These are phyloP conservation scores for Syzygium malaccense DNA, from an alignment of 441 rosid species.

Conservation along the genomic window DNA sequence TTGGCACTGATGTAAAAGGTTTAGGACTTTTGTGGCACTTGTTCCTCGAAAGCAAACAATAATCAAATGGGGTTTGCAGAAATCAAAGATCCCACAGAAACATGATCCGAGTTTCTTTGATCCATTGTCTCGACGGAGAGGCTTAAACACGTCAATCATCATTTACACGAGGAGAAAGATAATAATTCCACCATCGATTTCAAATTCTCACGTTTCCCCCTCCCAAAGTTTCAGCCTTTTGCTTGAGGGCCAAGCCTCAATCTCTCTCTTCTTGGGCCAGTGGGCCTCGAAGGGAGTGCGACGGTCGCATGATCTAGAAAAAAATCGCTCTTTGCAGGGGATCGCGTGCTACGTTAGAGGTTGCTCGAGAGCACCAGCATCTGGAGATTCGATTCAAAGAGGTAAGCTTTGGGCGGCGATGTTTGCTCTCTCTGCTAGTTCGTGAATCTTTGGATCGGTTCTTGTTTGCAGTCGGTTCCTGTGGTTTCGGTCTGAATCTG, in stretches of 20 bases:
- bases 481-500: background rate
- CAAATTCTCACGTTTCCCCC: too few relatives aligned
- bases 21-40: too few relatives aligned
- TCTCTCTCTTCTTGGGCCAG: background rate
- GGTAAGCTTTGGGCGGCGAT: background rate
- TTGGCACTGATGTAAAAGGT: too few relatives aligned
- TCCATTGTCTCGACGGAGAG: background rate
- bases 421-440: background rate
- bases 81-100: background rate
- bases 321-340: too few relatives aligned
- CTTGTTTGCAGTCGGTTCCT: background rate
- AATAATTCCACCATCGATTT: background rate
- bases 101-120: background rate
- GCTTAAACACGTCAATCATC: background rate
- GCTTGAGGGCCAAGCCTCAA: background rate
- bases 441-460: background rate
- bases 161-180: too few relatives aligned
- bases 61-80: accelerated
- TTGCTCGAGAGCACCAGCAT: background rate
- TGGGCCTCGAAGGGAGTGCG: background rate
- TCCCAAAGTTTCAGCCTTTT: background rate
- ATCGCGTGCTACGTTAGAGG: too few relatives aligned
- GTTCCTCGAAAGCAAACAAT: background rate
- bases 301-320: background rate
- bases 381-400: background rate